phyloP scores from a whole-genome alignment of 2,329 filamentous ascomycete species.

The Endocalyx cinctus region DNA sequence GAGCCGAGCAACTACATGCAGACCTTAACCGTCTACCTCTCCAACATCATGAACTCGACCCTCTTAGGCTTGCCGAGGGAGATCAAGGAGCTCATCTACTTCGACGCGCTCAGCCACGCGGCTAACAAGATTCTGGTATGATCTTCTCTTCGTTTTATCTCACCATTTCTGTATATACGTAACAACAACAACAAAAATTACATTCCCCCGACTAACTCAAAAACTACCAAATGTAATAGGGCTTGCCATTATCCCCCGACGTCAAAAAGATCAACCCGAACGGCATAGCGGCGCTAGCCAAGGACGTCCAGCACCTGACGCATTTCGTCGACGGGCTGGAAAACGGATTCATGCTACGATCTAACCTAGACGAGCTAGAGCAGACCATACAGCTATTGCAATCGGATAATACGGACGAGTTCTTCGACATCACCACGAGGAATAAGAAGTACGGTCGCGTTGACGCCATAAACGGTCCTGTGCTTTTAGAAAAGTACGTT shows the following conservation, averaged over 20 bases:
- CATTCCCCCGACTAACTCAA: slow-evolving; percentile 26
- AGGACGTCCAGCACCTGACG: slow-evolving; percentile 79
- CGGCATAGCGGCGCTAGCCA: slow-evolving; percentile 73
- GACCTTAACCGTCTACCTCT: slow-evolving; percentile 85
- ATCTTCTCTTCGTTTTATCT: slow-evolving; percentile 1
- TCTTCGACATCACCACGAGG: slow-evolving; percentile 83
- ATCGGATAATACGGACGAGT: slow-evolving; percentile 88
- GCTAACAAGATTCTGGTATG: slow-evolving; percentile 75
- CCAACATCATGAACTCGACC: slow-evolving; percentile 95
- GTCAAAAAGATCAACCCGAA: slow-evolving; percentile 86
- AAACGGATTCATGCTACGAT: slow-evolving; percentile 76
- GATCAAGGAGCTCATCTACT: slow-evolving; percentile 97
- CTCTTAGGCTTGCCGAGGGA: slow-evolving; percentile 87
- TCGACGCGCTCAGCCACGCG: slow-evolving; percentile 89
- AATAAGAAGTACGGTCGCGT: slow-evolving; percentile 95
- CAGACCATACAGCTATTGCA: slow-evolving; percentile 89
- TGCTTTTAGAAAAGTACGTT: slow-evolving; percentile 82
- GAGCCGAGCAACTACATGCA: slow-evolving; percentile 94
- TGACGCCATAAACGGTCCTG: slow-evolving; percentile 82
- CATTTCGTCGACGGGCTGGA: slow-evolving; percentile 83
- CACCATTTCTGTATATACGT: neutral
- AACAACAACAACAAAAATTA: neutral
- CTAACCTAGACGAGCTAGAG: slow-evolving; percentile 87
- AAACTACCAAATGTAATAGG: no score
- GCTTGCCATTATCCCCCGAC: slow-evolving; percentile 69